These are phyloP conservation scores for Ceratobasidium sp. DNA, from an alignment of 1,284 basidiomycete genomes.

Conservation along the genomic window DNA sequence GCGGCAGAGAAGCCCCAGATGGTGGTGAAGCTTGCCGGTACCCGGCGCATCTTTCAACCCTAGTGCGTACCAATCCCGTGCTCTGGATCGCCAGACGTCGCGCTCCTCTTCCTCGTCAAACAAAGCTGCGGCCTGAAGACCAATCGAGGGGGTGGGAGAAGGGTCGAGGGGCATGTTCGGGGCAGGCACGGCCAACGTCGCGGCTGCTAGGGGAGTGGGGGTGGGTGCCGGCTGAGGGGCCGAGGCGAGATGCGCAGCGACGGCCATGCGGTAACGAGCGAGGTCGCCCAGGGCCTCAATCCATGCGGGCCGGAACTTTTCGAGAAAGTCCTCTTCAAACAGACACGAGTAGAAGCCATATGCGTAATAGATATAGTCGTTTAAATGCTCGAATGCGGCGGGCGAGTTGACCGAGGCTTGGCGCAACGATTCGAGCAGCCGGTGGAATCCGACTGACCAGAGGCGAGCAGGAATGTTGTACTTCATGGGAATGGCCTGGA, in stretches of 20 bases:
- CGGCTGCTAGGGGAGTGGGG: constrained; percentile 36
- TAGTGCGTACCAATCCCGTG: constrained; percentile 90
- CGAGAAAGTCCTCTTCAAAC: constrained; percentile 79
- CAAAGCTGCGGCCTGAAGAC: constrained; percentile 73
- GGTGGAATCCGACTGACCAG: constrained; percentile 92
- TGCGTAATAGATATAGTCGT: constrained; percentile 92
- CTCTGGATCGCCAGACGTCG: constrained; percentile 89
- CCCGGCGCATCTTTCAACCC: constrained; percentile 90
- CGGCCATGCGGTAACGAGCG: constrained; percentile 92
- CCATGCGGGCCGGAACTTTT: constrained; percentile 81
- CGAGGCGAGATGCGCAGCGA: constrained; percentile 57
- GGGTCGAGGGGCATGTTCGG: constrained; percentile 64
- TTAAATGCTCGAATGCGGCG: constrained; percentile 75
- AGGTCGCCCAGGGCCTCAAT: constrained; percentile 96
- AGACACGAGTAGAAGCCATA: constrained; percentile 93
- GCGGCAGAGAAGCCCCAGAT: constrained; percentile 86
- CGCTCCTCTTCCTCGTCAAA: constrained; percentile 91
- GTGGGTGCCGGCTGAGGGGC: constrained; percentile 37
- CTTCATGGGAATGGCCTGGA: constrained; percentile 87
- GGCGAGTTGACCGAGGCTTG: constrained; percentile 72
- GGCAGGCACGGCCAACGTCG: constrained; percentile 10
- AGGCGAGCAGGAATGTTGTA: constrained; percentile 95
- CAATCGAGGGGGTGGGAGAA: constrained; percentile 78
- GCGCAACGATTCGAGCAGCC: constrained; percentile 87
- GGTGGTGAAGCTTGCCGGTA: constrained; percentile 90